Conservation (phyloP, 2,329 filamentous ascomycete species). For the Trichophyton equinum region DNA sequence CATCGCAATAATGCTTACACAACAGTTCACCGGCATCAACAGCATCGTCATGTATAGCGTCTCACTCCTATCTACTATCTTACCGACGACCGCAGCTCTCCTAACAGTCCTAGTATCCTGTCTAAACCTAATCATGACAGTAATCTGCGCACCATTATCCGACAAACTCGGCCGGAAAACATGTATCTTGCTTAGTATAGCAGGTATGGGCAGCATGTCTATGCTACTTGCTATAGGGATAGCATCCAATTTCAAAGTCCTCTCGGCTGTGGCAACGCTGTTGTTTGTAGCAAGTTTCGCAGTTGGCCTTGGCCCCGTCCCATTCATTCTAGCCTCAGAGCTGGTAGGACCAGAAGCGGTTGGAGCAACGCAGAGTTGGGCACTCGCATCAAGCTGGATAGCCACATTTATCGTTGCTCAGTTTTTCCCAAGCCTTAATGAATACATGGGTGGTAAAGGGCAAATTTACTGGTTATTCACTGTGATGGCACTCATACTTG, state of each 20-base stretch:
- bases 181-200: conserved; percentile 69
- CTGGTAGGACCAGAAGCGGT: conserved; percentile 83
- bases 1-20: conserved; percentile 79
- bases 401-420: conserved; percentile 88
- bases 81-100: conserved; percentile 68
- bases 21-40: conserved; percentile 91
- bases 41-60: conserved; percentile 98
- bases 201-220: conserved; percentile 71
- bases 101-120: conserved; percentile 79
- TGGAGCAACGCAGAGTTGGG: conserved; percentile 81
- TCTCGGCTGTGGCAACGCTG: conserved; percentile 71
- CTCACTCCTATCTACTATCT: conserved; percentile 65
- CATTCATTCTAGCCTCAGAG: conserved; percentile 86
- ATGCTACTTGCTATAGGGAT: conserved; percentile 72
- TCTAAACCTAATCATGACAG: conserved; percentile 74
- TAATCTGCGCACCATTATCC: conserved; percentile 67
- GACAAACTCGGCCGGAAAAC: conserved; percentile 80
- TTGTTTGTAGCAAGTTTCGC: conserved; percentile 84
- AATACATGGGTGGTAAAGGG: conserved; percentile 60
- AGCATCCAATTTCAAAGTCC: conserved; percentile 53
- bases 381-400: conserved; percentile 73
- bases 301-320: conserved; percentile 80
- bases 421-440: conserved; percentile 83
- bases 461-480: conserved; percentile 91
- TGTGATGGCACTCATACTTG: conserved; percentile 54